Conservation (phyloP, 257 asterid genomes). For the Solanum tarijense region DNA sequence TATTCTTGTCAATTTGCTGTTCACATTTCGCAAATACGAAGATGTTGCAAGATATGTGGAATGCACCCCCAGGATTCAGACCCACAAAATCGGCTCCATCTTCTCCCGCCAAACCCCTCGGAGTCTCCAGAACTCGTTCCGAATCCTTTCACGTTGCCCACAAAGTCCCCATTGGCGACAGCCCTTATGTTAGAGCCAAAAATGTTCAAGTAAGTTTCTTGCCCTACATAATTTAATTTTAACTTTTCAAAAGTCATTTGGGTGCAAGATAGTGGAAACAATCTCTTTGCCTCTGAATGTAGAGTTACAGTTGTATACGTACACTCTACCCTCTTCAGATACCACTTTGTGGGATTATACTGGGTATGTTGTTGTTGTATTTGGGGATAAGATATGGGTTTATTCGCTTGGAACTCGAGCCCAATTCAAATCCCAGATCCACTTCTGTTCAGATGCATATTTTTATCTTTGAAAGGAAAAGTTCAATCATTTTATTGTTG, state of each 20-base stretch:
- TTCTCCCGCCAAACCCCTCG: conserved; percentile 88
- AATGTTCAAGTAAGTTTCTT: conserved; percentile 67
- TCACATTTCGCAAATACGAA: neutral
- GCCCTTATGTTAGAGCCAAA: conserved; percentile 89
- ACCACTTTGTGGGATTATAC: neutral
- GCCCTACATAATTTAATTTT: neutral
- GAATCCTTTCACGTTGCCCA: conserved; percentile 67
- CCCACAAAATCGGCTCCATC: conserved; percentile 87
- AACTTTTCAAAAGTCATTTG: neutral
- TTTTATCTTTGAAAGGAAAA: neutral
- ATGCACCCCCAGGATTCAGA: conserved; percentile 82
- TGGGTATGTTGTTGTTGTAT: neutral
- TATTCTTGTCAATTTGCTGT: neutral
- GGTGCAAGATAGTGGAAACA: neutral
- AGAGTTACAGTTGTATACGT: neutral
- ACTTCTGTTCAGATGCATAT: neutral
- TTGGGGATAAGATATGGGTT: neutral
- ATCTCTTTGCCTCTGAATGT: neutral
- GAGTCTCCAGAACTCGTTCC: conserved; percentile 57
- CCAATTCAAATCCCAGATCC: neutral
- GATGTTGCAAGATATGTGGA: conserved; percentile 88
- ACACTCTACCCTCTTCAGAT: neutral
- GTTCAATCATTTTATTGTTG: neutral
- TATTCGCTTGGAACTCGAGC: neutral
- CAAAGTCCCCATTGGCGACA: conserved; percentile 92